A percentile compares a stretch with the other conserved stretches of the same genome.
phyloP scores from a whole-genome alignment of 2,329 filamentous ascomycete genomes.

The Camillea tinctor region DNA sequence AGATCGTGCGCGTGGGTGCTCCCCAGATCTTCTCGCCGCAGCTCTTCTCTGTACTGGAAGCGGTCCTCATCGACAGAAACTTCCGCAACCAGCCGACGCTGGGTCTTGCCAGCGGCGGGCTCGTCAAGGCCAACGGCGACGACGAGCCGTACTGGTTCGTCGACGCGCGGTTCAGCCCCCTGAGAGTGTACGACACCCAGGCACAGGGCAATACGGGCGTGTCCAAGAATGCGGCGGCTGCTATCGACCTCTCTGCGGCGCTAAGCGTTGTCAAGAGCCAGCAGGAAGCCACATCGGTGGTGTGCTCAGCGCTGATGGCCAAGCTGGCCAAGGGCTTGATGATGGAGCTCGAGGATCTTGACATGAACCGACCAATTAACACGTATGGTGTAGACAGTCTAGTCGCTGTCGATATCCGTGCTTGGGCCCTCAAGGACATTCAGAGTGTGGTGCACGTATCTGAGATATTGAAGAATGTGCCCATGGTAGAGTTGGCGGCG shows the following conservation, averaged over 20 bases:
- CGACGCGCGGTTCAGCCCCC: slow-evolving; percentile 28
- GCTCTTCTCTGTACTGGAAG: slow-evolving; percentile 26
- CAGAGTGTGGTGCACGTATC: slow-evolving; percentile 27
- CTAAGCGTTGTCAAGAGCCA: slow-evolving; percentile 21
- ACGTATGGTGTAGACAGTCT: slow-evolving; percentile 29
- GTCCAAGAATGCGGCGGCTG: slow-evolving; percentile 8
- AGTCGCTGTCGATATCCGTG: slow-evolving; percentile 28
- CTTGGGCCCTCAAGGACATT: slow-evolving; percentile 29
- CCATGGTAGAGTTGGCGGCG: slow-evolving; percentile 26
- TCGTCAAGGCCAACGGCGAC: slow-evolving; percentile 26
- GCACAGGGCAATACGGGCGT: slow-evolving; percentile 13
- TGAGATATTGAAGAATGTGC: slow-evolving; percentile 26
- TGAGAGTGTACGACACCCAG: slow-evolving; percentile 26
- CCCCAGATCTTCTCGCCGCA: slow-evolving; percentile 25
- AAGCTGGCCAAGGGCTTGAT: slow-evolving; percentile 31
- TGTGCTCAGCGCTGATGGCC: slow-evolving; percentile 27
- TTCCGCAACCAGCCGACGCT: slow-evolving; percentile 27
- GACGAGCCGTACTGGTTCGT: slow-evolving; percentile 33
- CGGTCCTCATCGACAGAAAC: slow-evolving; percentile 17
- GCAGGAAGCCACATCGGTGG: slow-evolving; percentile 20
- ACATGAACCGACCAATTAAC: slow-evolving; percentile 26
- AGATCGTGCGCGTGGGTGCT: slow-evolving; percentile 28
- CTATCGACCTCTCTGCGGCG: slow-evolving; percentile 20
- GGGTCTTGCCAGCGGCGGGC: slow-evolving; percentile 27
- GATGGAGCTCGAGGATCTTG: slow-evolving; percentile 32